These are phyloP conservation scores for Aspergillus sp. DNA, from an alignment of 2,329 filamentous ascomycete genomes.

Conservation along the genomic window DNA sequence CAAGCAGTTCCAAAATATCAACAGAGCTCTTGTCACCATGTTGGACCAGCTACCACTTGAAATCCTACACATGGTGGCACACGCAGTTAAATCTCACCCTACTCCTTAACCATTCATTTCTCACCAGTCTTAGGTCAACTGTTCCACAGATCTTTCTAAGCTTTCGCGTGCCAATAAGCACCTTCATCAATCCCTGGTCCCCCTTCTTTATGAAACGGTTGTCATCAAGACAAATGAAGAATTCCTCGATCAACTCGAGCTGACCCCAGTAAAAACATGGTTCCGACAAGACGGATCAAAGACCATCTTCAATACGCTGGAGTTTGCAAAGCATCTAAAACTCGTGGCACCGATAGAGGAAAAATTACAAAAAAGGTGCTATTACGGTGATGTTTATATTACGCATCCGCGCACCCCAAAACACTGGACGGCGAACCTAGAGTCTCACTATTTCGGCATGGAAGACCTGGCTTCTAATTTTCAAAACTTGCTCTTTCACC, in stretches of 20 bases:
- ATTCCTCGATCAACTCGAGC: background rate
- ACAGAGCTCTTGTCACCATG: background rate
- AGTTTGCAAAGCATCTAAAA: background rate
- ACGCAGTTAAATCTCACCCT: background rate
- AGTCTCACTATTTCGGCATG: too few species aligned
- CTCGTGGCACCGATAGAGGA: background rate
- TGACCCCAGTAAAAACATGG: background rate
- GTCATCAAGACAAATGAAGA: background rate
- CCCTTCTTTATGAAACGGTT: background rate
- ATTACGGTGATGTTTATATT: background rate
- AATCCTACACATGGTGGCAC: background rate
- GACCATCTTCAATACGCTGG: background rate
- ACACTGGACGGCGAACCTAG: background rate
- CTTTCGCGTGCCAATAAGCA: background rate
- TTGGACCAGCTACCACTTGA: background rate
- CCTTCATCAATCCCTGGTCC: background rate
- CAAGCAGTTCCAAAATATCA: too few species aligned
- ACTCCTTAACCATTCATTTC: background rate
- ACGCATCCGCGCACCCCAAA: background rate
- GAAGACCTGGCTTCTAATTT: too few species aligned
- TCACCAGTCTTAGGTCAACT: background rate
- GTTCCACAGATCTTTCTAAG: background rate
- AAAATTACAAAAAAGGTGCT: background rate
- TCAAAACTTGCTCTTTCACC: too few species aligned
- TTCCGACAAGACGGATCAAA: background rate